Percentiles rank a stretch among this genome's conserved stretches.
Conservation (phyloP, 1,284 basidiomycete genomes). For the Cystobasidiaceae sp. region DNA sequence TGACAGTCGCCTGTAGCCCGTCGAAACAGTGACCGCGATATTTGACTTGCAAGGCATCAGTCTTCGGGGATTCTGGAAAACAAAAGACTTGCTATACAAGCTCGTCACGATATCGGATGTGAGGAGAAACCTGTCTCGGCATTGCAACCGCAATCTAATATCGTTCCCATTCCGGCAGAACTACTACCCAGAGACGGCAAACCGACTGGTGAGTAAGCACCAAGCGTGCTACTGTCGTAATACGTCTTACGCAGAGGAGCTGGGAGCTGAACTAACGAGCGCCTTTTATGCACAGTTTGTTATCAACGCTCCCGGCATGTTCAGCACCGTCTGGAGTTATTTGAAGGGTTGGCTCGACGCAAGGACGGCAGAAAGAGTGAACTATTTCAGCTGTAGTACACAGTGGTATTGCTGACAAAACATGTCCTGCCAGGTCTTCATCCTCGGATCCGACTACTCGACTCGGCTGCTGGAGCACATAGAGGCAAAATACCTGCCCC, state of each 20-base stretch:
- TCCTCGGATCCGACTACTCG: slow-evolving; percentile 25
- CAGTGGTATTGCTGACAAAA: neutral
- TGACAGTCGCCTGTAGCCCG: neutral
- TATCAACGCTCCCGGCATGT: slow-evolving; percentile 26
- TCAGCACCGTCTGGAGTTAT: slow-evolving; percentile 25
- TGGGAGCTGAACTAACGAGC: no score
- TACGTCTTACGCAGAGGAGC: no score
- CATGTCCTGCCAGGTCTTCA: slow-evolving; percentile 6
- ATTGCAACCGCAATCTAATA: neutral
- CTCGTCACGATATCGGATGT: slow-evolving; percentile 31
- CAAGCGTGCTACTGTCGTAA: no score
- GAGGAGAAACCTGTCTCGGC: neutral
- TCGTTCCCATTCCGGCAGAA: no score
- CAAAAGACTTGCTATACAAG: slow-evolving; percentile 16
- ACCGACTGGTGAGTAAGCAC: slow-evolving; percentile 19
- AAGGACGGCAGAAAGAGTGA: slow-evolving; percentile 25
- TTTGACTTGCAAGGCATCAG: slow-evolving; percentile 18
- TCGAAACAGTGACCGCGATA: slow-evolving; percentile 22
- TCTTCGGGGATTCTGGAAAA: slow-evolving; percentile 20
- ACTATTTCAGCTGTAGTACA: neutral
- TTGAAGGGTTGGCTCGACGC: slow-evolving; percentile 24
- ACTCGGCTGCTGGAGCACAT: slow-evolving; percentile 20
- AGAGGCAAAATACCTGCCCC: slow-evolving; percentile 14
- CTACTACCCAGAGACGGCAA: slow-evolving; percentile 30
- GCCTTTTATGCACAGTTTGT: slow-evolving; percentile 9